Base-by-base conservation (phyloP, 345 rosid genomes). In the Boechera divaricarpa region DNA sequence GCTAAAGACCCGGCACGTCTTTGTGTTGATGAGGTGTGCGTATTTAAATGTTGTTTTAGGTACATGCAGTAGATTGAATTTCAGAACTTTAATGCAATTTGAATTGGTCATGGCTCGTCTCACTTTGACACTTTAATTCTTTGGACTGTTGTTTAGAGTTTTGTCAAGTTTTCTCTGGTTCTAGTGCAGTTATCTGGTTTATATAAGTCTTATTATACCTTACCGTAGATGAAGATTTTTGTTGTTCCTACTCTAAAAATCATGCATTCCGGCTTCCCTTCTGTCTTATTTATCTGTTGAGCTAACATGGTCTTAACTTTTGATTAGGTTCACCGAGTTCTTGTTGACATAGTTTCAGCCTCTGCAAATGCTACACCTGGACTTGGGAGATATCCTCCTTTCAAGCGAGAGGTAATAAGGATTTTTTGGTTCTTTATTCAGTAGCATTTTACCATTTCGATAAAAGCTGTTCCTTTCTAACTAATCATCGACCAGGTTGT, bases 331-430 rank as follows among this genome's bases (percentile, higher is more conserved):
- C 97, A 96, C 83, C 93, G 88, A 68, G 98, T 96, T 11, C 86
- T 93, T 73, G 82, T 91, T 85, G 97, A 93, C 79, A 87, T 96
- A 69, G 97, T 91, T 70, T 84, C 94, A 81, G 81, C 98, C 21
- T 78, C 97, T 48, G 98, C 97, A 73, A 93, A 85, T 87, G 90
- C 97, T 70, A 96, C 98, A 35, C 96, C 97, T 70, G 99, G 98
- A 73, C 96, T 96, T 36, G 99, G 98, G 76, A 91, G 98, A 83
- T 96, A 96, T 83, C 97, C 98, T 78, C 90, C 98, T 67, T 93
- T 93, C 57, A 96, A 91, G 88, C 83, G 99, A 91, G 96, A 93
- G 93, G 98, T 91, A 82, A 61, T 69, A 45, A 54, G 28, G 59
- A 21, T 21, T 8, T 4, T 48, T 45, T 47, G 42, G 35, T 79